Evolutionary conservation across 1,139 yeast species (phyloP).

Genomic region (Geotrichum aggregatum): DNA sequence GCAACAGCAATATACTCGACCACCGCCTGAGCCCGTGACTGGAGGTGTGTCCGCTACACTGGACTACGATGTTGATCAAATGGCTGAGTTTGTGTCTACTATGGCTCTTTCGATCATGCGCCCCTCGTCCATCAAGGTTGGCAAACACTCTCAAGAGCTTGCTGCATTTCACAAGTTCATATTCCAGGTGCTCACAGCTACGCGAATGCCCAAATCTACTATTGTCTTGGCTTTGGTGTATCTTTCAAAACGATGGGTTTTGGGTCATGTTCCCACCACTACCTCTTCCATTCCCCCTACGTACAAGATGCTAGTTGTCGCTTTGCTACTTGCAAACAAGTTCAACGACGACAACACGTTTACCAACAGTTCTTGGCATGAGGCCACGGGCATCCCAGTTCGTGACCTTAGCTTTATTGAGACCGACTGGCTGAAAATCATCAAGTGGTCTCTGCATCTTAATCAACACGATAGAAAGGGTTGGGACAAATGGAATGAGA

Average conservation of each 20-base stretch:
- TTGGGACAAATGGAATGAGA: conserved; percentile 41
- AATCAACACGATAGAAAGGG: conserved; percentile 34
- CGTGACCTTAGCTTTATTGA: conserved; percentile 61
- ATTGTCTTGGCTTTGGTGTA: conserved; percentile 75
- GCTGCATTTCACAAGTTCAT: conserved; percentile 57
- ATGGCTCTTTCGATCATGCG: conserved; percentile 58
- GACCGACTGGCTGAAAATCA: conserved; percentile 58
- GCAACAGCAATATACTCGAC: conserved; percentile 25
- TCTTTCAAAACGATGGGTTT: conserved; percentile 48
- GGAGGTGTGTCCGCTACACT: conserved; percentile 77
- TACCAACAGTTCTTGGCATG: conserved; percentile 91
- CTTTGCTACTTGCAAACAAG: conserved; percentile 83
- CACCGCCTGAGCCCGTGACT: conserved; percentile 33
- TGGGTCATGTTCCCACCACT: conserved; percentile 29
- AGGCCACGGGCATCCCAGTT: conserved; percentile 81
- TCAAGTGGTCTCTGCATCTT: conserved; percentile 37
- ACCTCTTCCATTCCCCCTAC: conserved; percentile 33
- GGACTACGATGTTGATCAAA: conserved; percentile 70
- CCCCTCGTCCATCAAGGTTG: conserved; percentile 23
- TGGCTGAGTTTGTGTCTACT: conserved; percentile 72
- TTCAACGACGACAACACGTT: conserved; percentile 95
- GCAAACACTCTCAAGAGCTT: conserved; percentile 35
- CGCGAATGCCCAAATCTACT: conserved; percentile 80
- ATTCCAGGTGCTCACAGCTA: conserved; percentile 74
- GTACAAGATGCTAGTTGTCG: conserved; percentile 60